phyloP scores from a whole-genome alignment of 805 yeast genomes.

The Yarrowia yakushimensis region DNA sequence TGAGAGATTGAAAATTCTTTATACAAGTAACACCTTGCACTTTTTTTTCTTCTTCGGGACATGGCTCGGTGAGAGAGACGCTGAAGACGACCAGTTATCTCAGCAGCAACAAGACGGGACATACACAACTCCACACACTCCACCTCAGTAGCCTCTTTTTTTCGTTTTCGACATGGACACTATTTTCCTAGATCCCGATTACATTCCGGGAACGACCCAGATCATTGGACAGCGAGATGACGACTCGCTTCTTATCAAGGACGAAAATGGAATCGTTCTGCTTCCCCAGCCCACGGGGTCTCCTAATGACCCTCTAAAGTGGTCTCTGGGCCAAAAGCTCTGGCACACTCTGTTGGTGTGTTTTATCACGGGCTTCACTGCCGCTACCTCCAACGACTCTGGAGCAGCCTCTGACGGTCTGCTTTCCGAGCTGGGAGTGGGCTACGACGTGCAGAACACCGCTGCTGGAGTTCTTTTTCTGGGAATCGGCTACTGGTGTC shows the following conservation, averaged over 20 bases:
- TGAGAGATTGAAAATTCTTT: conserved; percentile 7
- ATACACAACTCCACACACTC: neutral
- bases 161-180: too few relatives aligned
- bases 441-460: conserved; percentile 67
- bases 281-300: conserved; percentile 66
- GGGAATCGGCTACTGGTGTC: conserved; percentile 63
- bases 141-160: too few relatives aligned
- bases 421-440: conserved; percentile 57
- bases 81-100: too few relatives aligned
- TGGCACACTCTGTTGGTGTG: conserved; percentile 43
- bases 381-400: conserved; percentile 66
- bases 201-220: conserved; percentile 32
- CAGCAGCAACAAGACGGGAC: too few relatives aligned
- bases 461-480: conserved; percentile 77
- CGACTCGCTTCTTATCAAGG: conserved; percentile 9
- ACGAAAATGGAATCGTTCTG: conserved; percentile 46
- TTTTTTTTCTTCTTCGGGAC: too few relatives aligned
- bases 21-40: too few relatives aligned
- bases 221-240: conserved; percentile 7
- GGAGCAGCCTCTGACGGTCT: conserved; percentile 67
- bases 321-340: conserved; percentile 51
- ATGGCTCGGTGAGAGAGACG: neutral
- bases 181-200: conserved; percentile 28
- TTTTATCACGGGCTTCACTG: conserved; percentile 46
- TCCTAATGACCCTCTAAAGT: conserved; percentile 66